Base-by-base conservation (phyloP, 1,139 yeast species). In the Nematodospora anomalae region DNA sequence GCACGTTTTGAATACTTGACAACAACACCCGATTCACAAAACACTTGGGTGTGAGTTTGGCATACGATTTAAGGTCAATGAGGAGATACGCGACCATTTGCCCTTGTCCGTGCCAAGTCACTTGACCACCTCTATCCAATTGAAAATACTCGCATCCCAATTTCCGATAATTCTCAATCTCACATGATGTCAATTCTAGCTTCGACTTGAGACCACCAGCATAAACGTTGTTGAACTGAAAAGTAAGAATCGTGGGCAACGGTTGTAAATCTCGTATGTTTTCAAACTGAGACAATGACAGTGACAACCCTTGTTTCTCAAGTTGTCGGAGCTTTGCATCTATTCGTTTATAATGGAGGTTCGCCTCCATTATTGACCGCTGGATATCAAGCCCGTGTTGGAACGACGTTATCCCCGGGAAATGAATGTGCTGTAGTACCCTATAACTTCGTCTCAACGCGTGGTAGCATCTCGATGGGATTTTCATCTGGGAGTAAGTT, bases 41-140 rank as follows among this genome's bases (percentile, higher is more conserved):
- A 58, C 95, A 87, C 49, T 80, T 75, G 0, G 89, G 83, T 0
- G 86, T 73, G 29, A 89, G 64, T 33, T 74, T 62, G 26, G 61
- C 52, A 50, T 85, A 84, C 30, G 76, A 71, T 44, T 74, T 71
- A 37, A 92, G 66, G 56, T 92, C 97, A 30, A 94, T 43, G 3
- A 94, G 73, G 12, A 94, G 81, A 53, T 90, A 94, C 3, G 88
- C 80, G 3, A 90, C 96, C 30, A 89, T 59, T 59, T 94, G 99
- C 0, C 98, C 98, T 2, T 90, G 83, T 0, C 97, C 97, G 62
- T 94, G 99, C 73, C 88, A 94, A 0, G 98, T 92, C 1, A 92
- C 80, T 56, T 92, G 95, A 0, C 99, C 99, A n/a, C 99, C 99
- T 43, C 99, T 70, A 42, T 80, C 81, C 0, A 94, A 75, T 51